These are phyloP conservation scores for Bertia moriformis DNA, from an alignment of 2,329 filamentous ascomycete species.

Conservation along the genomic window DNA sequence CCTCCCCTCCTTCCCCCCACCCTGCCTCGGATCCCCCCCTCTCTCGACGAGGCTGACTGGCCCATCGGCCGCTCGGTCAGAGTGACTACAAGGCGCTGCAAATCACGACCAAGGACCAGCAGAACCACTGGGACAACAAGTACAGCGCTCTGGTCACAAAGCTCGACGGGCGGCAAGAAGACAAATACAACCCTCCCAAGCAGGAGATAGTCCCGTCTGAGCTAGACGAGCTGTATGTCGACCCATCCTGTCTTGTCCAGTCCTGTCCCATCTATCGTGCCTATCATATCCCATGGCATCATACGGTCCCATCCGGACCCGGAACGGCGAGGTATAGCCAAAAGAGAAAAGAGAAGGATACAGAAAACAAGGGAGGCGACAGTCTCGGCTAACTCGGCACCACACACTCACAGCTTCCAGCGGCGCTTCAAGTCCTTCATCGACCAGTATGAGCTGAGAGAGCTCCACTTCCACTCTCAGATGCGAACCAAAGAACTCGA, in stretches of 20 bases:
- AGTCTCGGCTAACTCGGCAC: conserved; percentile 8
- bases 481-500: conserved; percentile 92
- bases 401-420: conserved; percentile 54
- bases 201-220: conserved; percentile 74
- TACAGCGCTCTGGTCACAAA: conserved; percentile 69
- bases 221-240: conserved; percentile 68
- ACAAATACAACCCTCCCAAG: conserved; percentile 69
- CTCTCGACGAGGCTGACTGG: conserved; percentile 1
- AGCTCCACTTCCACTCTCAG: conserved; percentile 82
- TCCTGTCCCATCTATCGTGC: conserved; percentile 4
- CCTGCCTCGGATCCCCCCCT: conserved; percentile 1
- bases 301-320: too few species aligned
- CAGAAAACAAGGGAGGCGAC: too few species aligned
- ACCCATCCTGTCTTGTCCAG: background rate
- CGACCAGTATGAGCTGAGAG: conserved; percentile 90
- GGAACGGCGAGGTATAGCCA: too few species aligned
- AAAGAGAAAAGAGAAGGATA: too few species aligned
- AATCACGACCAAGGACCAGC: conserved; percentile 70
- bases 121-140: conserved; percentile 71
- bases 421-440: conserved; percentile 85
- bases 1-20: background rate
- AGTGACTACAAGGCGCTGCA: conserved; percentile 87
- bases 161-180: conserved; percentile 75
- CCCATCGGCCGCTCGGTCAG: conserved; percentile 22
- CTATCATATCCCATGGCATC: too few species aligned